phyloP scores from a whole-genome alignment of 495 filamentous ascomycete species.

The Apiosordaria backusii region DNA sequence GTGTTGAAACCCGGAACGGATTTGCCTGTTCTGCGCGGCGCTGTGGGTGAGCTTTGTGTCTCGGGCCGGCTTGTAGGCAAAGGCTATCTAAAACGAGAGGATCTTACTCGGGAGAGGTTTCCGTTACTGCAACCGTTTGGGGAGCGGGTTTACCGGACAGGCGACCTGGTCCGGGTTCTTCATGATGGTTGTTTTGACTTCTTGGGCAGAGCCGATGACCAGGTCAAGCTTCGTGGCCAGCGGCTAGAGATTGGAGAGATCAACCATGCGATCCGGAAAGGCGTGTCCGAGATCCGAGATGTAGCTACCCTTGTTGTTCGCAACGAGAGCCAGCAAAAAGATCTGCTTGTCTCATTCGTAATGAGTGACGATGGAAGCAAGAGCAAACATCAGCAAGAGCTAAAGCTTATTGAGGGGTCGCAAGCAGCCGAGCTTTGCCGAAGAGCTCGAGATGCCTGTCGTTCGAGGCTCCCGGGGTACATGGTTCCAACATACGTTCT shows the following conservation, averaged over 20 bases:
- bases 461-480: constrained; percentile 59
- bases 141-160: constrained; percentile 68
- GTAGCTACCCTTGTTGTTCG: constrained; percentile 62
- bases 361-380: constrained; percentile 27
- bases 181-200: constrained; percentile 70
- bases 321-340: constrained; percentile 57
- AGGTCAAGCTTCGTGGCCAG: constrained; percentile 77
- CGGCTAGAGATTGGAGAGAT: constrained; percentile 77
- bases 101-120: constrained; percentile 63
- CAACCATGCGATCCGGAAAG: constrained; percentile 58
- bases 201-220: constrained; percentile 70
- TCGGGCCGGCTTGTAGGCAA: constrained; percentile 81
- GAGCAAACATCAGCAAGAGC: constrained; percentile 15
- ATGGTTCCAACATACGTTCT: constrained; percentile 77
- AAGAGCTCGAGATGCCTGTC: constrained; percentile 51
- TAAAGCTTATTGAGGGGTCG: constrained; percentile 30
- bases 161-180: constrained; percentile 70
- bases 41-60: constrained; percentile 81
- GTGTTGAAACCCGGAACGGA: constrained; percentile 68
- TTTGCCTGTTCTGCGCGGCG: constrained; percentile 69
- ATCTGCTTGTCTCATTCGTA: constrained; percentile 70
- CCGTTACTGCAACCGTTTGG: constrained; percentile 49
- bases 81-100: constrained; percentile 76
- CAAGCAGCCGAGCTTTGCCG: constrained; percentile 25
- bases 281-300: constrained; percentile 45